Evolutionary conservation across 345 rosid species (phyloP), one percentile per base, ranked within the genome.

Genomic region (Cardamine occulta): DNA sequence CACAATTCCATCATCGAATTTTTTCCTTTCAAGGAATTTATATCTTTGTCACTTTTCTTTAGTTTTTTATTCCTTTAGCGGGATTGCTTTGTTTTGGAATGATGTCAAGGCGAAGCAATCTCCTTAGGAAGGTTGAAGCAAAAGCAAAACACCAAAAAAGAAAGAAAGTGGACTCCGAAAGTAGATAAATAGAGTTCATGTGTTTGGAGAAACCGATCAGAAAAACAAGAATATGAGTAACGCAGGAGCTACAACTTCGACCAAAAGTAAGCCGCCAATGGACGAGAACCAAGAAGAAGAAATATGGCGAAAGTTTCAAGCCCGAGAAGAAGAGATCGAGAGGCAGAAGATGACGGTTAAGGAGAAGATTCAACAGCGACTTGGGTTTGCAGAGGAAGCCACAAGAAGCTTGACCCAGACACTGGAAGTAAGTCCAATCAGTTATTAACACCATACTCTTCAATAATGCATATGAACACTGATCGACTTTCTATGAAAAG

Each of bases 251-350:
- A 55, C 72, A 73, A 52, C 52, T 26, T 63, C 37, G 15, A 52
- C 52, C 4, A 73, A 81, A 34, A 81, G 81, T 42, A 86, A 82
- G 79, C 63, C 70, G 49, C 70, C 87, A 47, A 57, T 78, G 63
- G 93, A 84, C n/a, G 90, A 87, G 55, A 83, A 80, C 18, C 86
- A 80, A 55, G 91, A 85, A 2, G 89, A 83, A 18, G 93, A 88
- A 68, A 55, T 76, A 12, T 81, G 88, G 68, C 34, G 19, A 82
- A 80, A 64, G 18, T 62, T 89, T 47, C 88, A 89, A 72, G 91
- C 92, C 5, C 74, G 78, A 76, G 98, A 93, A 81, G 93, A 93
- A 64, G 91, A 89, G 88, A 90, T 90, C 7, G 89, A 86, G 82
- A 84, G 84, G 84, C 90, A 82, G 86, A 93, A 84, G 74, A 80